These are phyloP conservation scores for Talaromyces funiculosus DNA, from an alignment of 2,329 filamentous ascomycete genomes.

Conservation along the genomic window DNA sequence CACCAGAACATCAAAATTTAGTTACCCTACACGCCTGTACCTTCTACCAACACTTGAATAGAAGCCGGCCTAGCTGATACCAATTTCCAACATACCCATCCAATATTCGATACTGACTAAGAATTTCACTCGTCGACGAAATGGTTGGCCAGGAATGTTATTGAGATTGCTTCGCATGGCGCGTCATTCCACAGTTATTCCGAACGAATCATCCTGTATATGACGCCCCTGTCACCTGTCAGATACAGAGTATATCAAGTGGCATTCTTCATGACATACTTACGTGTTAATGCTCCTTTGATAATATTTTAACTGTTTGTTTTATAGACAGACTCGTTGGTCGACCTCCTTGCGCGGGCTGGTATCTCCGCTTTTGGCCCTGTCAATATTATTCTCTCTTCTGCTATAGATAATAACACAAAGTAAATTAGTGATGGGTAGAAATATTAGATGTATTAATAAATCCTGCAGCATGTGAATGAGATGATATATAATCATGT, in stretches of 20 bases:
- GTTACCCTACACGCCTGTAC: no score
- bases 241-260: not conserved
- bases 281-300: no score
- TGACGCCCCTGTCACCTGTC: not conserved
- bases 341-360: not conserved
- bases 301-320: no score
- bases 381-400: not conserved
- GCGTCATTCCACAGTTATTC: conserved; percentile 1
- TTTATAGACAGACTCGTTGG: not conserved
- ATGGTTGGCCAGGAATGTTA: conserved; percentile 4
- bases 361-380: no score
- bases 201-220: not conserved
- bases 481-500: not conserved
- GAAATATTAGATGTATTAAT: not conserved
- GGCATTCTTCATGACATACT: not conserved
- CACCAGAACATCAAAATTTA: not conserved
- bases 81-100: not conserved
- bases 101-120: no score
- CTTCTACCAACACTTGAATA: no score
- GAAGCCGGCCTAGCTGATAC: no score
- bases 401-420: no score
- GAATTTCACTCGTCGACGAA: no score
- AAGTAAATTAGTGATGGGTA: no score
- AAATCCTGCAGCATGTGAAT: not conserved
- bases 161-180: not conserved